phyloP scores from a whole-genome alignment of 192 early-diverging fungal species.

The Phlyctochytrium arcticum region DNA sequence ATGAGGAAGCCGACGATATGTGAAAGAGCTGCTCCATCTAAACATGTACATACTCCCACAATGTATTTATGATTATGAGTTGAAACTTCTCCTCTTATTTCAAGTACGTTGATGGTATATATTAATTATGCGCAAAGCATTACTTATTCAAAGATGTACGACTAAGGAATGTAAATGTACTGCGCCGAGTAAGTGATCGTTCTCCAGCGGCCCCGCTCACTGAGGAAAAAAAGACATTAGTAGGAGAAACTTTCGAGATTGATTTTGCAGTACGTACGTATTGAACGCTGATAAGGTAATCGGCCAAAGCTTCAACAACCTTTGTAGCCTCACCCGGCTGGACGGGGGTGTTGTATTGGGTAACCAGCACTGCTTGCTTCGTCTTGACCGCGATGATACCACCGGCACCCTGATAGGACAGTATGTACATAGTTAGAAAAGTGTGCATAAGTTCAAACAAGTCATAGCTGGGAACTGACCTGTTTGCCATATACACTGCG shows the following conservation, averaged over 20 bases:
- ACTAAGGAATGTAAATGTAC: too few species aligned
- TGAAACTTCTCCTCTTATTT: too few species aligned
- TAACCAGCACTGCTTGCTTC: constrained; percentile 72
- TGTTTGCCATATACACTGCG: constrained; percentile 75
- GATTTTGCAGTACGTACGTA: constrained; percentile 54
- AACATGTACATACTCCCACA: too few species aligned
- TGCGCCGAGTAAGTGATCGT: too few species aligned
- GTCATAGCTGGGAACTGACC: constrained; percentile 35
- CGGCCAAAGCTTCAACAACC: constrained; percentile 68
- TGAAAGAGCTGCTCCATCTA: too few species aligned
- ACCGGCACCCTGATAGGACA: constrained; percentile 50
- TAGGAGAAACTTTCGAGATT: too few species aligned
- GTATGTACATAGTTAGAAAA: background rate
- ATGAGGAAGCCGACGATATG: constrained; percentile 25
- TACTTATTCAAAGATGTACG: too few species aligned
- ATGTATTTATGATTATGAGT: too few species aligned
- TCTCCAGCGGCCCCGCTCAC: too few species aligned
- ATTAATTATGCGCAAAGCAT: too few species aligned
- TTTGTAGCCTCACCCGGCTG: constrained; percentile 68
- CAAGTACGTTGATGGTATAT: too few species aligned
- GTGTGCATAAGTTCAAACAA: background rate
- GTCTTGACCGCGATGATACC: constrained; percentile 77
- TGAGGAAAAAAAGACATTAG: too few species aligned
- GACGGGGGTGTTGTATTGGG: constrained; percentile 58
- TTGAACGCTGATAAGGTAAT: constrained; percentile 68